Percentiles rank a stretch among this genome's conserved stretches.
Evolutionary conservation across 2,329 filamentous ascomycete genomes (phyloP).

Genomic region (Pseudogymnoascus sp.): DNA sequence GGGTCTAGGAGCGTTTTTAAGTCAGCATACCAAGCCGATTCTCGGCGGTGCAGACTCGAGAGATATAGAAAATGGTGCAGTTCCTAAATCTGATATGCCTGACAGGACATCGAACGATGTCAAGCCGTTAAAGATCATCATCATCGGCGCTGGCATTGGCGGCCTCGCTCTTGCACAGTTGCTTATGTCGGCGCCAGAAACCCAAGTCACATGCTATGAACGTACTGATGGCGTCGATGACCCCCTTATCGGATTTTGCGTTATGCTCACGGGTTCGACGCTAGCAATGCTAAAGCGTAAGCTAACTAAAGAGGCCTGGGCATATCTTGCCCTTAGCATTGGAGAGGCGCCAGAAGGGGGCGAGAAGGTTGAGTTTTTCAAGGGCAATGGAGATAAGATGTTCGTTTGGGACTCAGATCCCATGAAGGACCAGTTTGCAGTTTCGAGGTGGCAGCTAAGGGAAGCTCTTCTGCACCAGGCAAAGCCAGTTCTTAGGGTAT

Average conservation of each 20-base stretch:
- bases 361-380: slow-evolving; percentile 22
- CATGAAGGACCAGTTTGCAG: slow-evolving; percentile 21
- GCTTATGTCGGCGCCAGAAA: slow-evolving; percentile 16
- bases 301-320: slow-evolving; percentile 19
- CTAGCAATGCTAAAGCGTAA: slow-evolving; percentile 20
- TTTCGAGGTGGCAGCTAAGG: slow-evolving; percentile 20
- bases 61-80: no score
- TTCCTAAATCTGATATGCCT: neutral
- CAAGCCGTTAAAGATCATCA: neutral
- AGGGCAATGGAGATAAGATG: slow-evolving; percentile 20
- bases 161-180: slow-evolving; percentile 24
- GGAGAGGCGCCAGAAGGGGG: slow-evolving; percentile 20
- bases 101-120: neutral
- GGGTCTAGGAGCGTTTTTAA: no score
- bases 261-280: slow-evolving; percentile 24
- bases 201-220: slow-evolving; percentile 23
- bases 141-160: slow-evolving; percentile 23
- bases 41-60: no score
- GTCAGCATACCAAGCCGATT: no score
- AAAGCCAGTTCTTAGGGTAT: slow-evolving; percentile 14
- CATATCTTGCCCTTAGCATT: slow-evolving; percentile 15
- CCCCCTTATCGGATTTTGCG: slow-evolving; percentile 21
- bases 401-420: slow-evolving; percentile 21
- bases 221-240: slow-evolving; percentile 15
- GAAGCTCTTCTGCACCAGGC: slow-evolving; percentile 17